These are phyloP conservation scores for Colletotrichum cuscutae DNA, from an alignment of 2,329 filamentous ascomycete genomes.

Conservation along the genomic window DNA sequence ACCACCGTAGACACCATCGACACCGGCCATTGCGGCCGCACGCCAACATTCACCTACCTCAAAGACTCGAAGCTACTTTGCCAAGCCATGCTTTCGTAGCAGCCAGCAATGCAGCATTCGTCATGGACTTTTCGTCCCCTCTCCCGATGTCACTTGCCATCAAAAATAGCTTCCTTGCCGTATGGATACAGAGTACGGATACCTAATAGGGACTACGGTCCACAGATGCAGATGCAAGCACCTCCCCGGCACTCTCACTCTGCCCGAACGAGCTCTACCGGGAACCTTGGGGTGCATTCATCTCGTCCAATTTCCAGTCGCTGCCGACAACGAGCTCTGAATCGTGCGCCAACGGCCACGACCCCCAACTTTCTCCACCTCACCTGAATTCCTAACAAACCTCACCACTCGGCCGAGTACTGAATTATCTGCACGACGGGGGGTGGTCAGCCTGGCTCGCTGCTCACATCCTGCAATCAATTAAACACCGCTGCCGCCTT, in stretches of 20 bases:
- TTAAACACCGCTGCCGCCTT: slow-evolving; percentile 7
- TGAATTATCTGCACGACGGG: slow-evolving; percentile 31
- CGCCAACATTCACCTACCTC: not conserved
- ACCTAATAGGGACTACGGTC: not conserved
- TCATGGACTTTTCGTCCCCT: not conserved
- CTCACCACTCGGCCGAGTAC: slow-evolving; percentile 35
- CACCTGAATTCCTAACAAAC: slow-evolving; percentile 36
- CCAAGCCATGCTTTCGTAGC: not conserved
- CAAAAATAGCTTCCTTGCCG: not conserved
- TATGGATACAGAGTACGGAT: not conserved
- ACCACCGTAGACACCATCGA: too few species aligned
- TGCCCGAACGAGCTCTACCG: not conserved
- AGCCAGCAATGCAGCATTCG: slow-evolving; percentile 2
- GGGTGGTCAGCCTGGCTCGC: slow-evolving; percentile 17
- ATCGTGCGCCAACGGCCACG: slow-evolving; percentile 25
- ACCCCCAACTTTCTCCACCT: slow-evolving; percentile 31
- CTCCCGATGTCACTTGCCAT: slow-evolving; percentile 11
- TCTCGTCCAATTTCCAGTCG: slow-evolving; percentile 18
- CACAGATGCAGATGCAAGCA: not conserved
- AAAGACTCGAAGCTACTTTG: not conserved
- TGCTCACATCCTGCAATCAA: slow-evolving; percentile 29
- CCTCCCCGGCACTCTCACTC: slow-evolving; percentile 7
- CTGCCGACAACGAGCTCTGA: slow-evolving; percentile 14
- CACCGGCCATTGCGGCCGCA: not conserved
- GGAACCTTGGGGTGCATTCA: not conserved